Evolutionary conservation across 345 rosid species (phyloP), one percentile per base, ranked within the genome.

Genomic region (Populus euphratica): DNA sequence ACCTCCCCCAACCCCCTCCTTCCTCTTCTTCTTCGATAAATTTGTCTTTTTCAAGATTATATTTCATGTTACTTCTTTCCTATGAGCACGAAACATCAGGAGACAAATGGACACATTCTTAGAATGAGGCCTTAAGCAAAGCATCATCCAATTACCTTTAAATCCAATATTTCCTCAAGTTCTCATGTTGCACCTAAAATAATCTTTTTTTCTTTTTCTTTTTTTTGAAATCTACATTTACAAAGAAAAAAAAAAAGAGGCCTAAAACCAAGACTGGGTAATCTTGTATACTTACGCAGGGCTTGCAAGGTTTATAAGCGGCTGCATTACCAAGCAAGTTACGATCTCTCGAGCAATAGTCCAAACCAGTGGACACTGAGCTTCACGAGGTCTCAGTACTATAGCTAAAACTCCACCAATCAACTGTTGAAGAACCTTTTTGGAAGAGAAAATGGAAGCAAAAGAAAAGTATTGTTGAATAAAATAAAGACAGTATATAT

Each of bases 291-390:
- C 97, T 87, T 89, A 96, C 98, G 44, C 87, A 35, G 99, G 97
- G 88, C 87, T 89, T 52, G 94, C 97, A 43, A 96, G 89, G 85
- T 85, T 84, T 93, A 94, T 62, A 74, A 96, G 82, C 78, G 98
- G 99, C 86, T 91, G 97, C 85, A 94, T 31, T 71, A 96, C 94
- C 88, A 94, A 85, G 90, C 98, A 94, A 83, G 99, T 94, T 64
- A 96, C 90, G 36, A 96, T 87, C 86, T 96, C 99, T 81, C 97
- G 87, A 84, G 99, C 95, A 75, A 96, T 89, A 23, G 97, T 85
- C 74, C 93, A 90, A 84, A 96, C 97, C 66, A 96, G 83, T 79
- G 97, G 98, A 78, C 90, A 89, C 75, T 96, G 96, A 86, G 94
- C 94, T 90, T 96, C 99, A 77, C 91, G 91, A 27, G 92, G 92